A percentile compares a stretch with the other conserved stretches of the same genome.
These are phyloP conservation scores for Pezicula radicicola DNA, from an alignment of 2,329 filamentous ascomycete genomes.

Conservation along the genomic window DNA sequence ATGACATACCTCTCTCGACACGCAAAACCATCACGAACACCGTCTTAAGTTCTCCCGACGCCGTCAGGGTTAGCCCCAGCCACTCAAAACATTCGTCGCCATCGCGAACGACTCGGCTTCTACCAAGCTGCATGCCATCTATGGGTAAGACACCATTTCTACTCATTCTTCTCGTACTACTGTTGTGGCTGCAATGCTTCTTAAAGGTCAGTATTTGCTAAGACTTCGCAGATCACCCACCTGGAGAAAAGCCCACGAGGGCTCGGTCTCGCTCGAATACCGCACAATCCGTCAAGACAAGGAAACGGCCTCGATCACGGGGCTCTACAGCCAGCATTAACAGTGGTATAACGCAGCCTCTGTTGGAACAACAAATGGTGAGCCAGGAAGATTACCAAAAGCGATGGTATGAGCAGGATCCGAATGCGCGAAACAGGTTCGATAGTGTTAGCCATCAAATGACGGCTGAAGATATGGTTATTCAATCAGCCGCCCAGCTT, in stretches of 20 bases:
- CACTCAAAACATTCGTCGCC: too few relatives aligned
- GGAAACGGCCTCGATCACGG: constrained; percentile 41
- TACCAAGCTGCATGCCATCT: constrained; percentile 9
- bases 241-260: constrained; percentile 32
- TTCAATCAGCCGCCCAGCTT: constrained; percentile 55
- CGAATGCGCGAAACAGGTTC: constrained; percentile 25
- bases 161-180: constrained; percentile 1
- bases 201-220: constrained; percentile 9
- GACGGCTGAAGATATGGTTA: constrained; percentile 56
- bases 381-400: constrained; percentile 23
- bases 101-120: constrained; percentile 8
- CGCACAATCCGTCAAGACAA: constrained; percentile 36
- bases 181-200: background rate
- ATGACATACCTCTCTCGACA: too few relatives aligned
- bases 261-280: constrained; percentile 42
- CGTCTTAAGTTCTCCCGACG: too few relatives aligned
- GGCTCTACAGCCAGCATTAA: constrained; percentile 46
- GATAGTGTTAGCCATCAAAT: constrained; percentile 32
- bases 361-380: constrained; percentile 25
- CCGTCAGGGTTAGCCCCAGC: too few relatives aligned
- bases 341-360: constrained; percentile 26
- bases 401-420: constrained; percentile 29
- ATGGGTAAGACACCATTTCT: constrained; percentile 21
- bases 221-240: constrained; percentile 23
- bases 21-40: too few relatives aligned